These are phyloP conservation scores for Rhodomyrtus psidioides DNA, from an alignment of 441 rosid genomes.

Conservation along the genomic window DNA sequence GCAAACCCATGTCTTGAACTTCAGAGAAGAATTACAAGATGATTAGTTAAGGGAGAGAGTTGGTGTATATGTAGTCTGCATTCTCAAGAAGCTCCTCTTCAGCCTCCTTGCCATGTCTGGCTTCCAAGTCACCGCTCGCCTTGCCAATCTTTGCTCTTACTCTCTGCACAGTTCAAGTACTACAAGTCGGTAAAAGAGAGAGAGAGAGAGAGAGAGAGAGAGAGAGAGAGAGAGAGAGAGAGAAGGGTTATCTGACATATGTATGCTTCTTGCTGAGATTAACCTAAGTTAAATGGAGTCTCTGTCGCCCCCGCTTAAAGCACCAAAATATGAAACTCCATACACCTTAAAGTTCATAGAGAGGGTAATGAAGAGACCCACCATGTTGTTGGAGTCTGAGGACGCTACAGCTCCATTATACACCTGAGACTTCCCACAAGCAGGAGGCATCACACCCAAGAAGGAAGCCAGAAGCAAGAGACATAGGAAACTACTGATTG, in stretches of 20 bases:
- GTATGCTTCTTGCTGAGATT: too few species aligned
- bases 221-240: not conserved
- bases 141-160: not conserved
- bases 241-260: not conserved
- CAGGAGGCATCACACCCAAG: not conserved
- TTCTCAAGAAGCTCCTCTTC: conserved; percentile 5
- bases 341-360: not conserved
- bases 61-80: conserved; percentile 25
- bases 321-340: too few species aligned
- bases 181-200: not conserved
- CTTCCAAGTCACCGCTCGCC: conserved; percentile 5
- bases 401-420: not conserved
- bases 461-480: not conserved
- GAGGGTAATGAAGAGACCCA: not conserved
- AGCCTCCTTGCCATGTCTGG: conserved; percentile 4
- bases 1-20: not conserved
- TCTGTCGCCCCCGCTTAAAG: too few species aligned
- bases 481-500: not conserved
- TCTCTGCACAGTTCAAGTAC: conserved; percentile 1
- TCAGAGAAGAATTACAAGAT: not conserved
- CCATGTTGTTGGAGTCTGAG: not conserved
- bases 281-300: too few species aligned
- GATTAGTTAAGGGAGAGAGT: conserved; percentile 10
- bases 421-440: not conserved
- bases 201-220: not conserved